Base-by-base conservation (phyloP, 2,329 filamentous ascomycete species). In the Sporothrix dimorphospora region DNA sequence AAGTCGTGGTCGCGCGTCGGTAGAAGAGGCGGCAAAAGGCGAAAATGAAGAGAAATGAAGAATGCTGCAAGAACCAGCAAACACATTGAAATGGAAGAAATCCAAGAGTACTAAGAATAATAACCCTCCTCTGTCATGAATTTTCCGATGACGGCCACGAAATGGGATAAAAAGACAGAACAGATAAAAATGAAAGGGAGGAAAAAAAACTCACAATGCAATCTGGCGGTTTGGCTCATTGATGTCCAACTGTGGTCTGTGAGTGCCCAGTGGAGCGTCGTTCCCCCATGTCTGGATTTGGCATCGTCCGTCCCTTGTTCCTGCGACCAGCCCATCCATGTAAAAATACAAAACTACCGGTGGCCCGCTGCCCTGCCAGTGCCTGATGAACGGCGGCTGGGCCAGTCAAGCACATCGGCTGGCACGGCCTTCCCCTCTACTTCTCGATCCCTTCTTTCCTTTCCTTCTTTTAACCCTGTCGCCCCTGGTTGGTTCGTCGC, bases 161-260 rank as follows among this genome's bases (percentile, higher is more conserved):
- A 51, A 49, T 19, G 9, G 38, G n/a, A 49, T 8, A 66, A 21
- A 24, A 51, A 38, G 24, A 34, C 21, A 38, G 4, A 51, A 49
- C 3, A 42, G 21, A n/a, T 5, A 51, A 67, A 51, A 55, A 53
- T 19, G 30, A 34, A 27, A n/a, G 8, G 24, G n/a, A n/a, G 24
- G 19, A 65, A 16, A 51, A 51, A 65, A 65, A 65, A 65, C 69
- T 16, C 57, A 55, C 42, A 34, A 47, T 40, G 24, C 24, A 66
- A 47, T 66, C 14, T 14, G 47, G 42, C 12, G 27, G 27, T 21
- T 49, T 65, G 24, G 27, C 24, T 40, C 69, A 30, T 70, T 70
- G 68, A 70, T 63, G 68, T 70, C 68, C 68, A 70, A 70, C 68
- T 34, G 40, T 27, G 38, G 65, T 67, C 45, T 49, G 63, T 49